Evolutionary conservation across 352 stramenopile species (phyloP), one percentile per base, ranked within the genome.

Genomic region (Phytophthora meadii): DNA sequence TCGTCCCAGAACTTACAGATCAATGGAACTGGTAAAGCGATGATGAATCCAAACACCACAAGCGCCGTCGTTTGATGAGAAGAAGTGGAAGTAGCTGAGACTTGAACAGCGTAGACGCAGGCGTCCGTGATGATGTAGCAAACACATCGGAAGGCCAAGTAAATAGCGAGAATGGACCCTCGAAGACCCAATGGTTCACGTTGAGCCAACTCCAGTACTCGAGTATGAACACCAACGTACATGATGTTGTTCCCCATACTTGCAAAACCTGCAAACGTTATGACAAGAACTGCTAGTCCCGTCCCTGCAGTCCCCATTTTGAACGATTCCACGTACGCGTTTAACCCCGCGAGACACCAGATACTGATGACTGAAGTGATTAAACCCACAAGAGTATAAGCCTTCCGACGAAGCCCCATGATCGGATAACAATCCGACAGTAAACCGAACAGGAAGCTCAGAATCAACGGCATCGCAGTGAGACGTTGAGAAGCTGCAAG

Each of bases 381-480:
- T 37, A 82, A 53, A 0, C 89, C 89, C n/a, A 91, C 37, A 4
- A 91, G 60, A 49, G 92, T 84, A 64, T 97, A 97, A 24, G 75
- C 70, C 62, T 94, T 94, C 10, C 88, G 76, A 19, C 84, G 87
- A 17, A 82, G 77, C 6, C 88, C 85, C 55, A 79, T 77, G 61
- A 97, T 89, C n/a, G 89, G 89, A 52, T 89, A 85, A 41, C 73
- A 90, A 64, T 96, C 89, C 7, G 74, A 84, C 5, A 96, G 28
- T 25, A 95, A 71, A 39, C 88, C 92, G 41, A 95, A 77, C 22
- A 96, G 46, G 36, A 97, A 85, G 58, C 92, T 95, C 36, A 92
- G 71, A 1, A 69, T 71, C 65, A 86, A 81, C 7, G 88, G 88
- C 12, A 97, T 65, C 11, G 83, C 68, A 1, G 88, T 66, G 2